A percentile compares a stretch with the other conserved stretches of the same genome.
These are phyloP conservation scores for Vigna radiata DNA, from an alignment of 306 rosid genomes.

Conservation along the genomic window DNA sequence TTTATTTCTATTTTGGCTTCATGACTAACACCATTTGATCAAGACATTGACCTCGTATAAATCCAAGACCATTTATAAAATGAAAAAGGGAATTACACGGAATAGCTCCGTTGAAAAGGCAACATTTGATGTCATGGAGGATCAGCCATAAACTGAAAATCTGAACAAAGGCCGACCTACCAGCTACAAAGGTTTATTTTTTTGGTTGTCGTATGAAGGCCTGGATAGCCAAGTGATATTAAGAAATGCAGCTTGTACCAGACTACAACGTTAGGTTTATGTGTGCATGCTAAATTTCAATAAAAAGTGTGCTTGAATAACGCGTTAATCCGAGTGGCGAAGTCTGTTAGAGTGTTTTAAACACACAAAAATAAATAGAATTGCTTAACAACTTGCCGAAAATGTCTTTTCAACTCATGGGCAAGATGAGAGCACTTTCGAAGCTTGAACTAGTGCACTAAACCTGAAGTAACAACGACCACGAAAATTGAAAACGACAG, in stretches of 20 bases:
- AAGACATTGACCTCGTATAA: neutral
- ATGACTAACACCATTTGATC: neutral
- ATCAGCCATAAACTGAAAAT: slow-evolving; percentile 6
- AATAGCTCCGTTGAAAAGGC: slow-evolving; percentile 8
- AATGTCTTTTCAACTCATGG: slow-evolving; percentile 14
- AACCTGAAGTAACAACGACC: neutral
- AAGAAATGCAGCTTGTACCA: neutral
- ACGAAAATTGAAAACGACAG: slow-evolving; percentile 14
- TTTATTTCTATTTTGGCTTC: neutral
- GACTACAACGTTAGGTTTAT: neutral
- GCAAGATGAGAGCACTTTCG: slow-evolving; percentile 2
- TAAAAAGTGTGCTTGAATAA: neutral
- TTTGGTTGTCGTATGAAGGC: neutral
- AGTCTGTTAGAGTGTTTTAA: neutral
- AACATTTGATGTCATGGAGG: neutral
- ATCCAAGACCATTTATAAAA: neutral
- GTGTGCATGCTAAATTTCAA: neutral
- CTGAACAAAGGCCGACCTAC: neutral
- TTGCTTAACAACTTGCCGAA: neutral
- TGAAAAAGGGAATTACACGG: neutral
- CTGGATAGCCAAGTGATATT: slow-evolving; percentile 19
- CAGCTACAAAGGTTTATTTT: neutral
- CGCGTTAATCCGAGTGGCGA: neutral
- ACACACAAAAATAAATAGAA: neutral
- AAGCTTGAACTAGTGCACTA: neutral